Evolutionary conservation across 768 basidiomycete species (phyloP).

Genomic region (Russula sp.): DNA sequence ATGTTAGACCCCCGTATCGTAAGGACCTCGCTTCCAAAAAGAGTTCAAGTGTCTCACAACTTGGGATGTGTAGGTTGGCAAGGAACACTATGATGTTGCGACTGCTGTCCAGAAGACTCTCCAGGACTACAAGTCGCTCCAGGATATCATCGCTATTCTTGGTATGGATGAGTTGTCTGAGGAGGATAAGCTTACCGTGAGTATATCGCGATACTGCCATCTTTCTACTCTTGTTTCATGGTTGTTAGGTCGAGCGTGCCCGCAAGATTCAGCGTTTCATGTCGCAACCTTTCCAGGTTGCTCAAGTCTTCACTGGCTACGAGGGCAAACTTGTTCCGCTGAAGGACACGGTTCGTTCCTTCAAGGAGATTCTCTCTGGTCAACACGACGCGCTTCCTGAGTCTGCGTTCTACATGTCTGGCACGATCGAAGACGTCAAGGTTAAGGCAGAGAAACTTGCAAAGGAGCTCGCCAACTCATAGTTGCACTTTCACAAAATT

Average conservation of each 20-base stretch:
- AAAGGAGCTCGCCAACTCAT: constrained; percentile 74
- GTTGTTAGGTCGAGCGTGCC: constrained; percentile 81
- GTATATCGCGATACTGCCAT: constrained; percentile 27
- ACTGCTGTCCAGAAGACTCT: constrained; percentile 97
- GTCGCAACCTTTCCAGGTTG: constrained; percentile 99
- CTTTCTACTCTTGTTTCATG: constrained; percentile 1
- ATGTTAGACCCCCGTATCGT: constrained; percentile 99
- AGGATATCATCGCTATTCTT: constrained; percentile 99
- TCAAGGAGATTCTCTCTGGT: constrained; percentile 96
- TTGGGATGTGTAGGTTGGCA: constrained; percentile 52
- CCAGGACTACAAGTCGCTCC: constrained; percentile 93
- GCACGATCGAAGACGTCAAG: constrained; percentile 96
- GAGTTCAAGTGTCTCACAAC: neutral
- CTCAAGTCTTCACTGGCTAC: constrained; percentile 99
- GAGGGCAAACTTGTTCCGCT: constrained; percentile 95
- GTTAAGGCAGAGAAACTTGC: constrained; percentile 95
- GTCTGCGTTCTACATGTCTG: constrained; percentile 97
- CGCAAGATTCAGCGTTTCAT: constrained; percentile 99
- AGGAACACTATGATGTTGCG: constrained; percentile 94
- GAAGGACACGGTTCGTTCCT: constrained; percentile 94
- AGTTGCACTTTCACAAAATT: constrained; percentile 13
- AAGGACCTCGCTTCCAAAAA: constrained; percentile 30
- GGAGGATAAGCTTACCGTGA: constrained; percentile 97
- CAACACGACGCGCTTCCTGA: constrained; percentile 87
- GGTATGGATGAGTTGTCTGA: constrained; percentile 99